phyloP scores from a whole-genome alignment of 768 basidiomycete genomes.

The Tulasnella calospora region DNA sequence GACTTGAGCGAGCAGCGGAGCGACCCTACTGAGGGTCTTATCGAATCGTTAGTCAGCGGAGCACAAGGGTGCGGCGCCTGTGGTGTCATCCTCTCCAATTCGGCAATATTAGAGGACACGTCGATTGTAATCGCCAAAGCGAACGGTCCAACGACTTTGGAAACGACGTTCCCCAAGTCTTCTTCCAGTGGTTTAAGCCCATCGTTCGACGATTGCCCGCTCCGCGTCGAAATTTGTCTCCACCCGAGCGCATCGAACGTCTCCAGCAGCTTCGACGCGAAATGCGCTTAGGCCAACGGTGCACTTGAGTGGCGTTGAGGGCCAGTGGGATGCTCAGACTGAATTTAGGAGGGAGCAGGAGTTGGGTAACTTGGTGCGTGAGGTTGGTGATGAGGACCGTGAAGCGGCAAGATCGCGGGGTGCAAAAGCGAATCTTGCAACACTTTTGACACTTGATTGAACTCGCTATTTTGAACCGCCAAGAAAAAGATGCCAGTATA shows the following conservation, averaged over 20 bases:
- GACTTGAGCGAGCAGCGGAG: conserved; percentile 58
- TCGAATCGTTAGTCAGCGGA: conserved; percentile 47
- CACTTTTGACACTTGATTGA: conserved; percentile 49
- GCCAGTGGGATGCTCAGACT: conserved; percentile 46
- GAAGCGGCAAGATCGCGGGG: conserved; percentile 32
- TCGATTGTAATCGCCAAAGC: conserved; percentile 57
- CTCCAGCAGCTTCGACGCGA: conserved; percentile 69
- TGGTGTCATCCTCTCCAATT: conserved; percentile 47
- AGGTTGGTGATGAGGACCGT: conserved; percentile 69
- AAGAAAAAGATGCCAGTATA: no score
- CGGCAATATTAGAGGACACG: conserved; percentile 56
- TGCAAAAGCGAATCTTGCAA: conserved; percentile 44
- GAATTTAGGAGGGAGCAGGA: conserved; percentile 62
- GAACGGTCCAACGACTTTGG: conserved; percentile 60
- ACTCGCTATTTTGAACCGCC: conserved; percentile 47
- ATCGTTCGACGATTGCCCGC: conserved; percentile 40
- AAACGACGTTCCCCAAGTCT: conserved; percentile 62
- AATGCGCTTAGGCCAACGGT: conserved; percentile 61
- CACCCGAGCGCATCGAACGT: conserved; percentile 62
- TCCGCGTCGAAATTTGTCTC: conserved; percentile 40
- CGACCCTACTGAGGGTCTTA: conserved; percentile 48
- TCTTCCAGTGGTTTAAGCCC: conserved; percentile 66
- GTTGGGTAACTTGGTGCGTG: conserved; percentile 59
- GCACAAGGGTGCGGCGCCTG: not conserved
- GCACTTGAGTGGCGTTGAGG: conserved; percentile 61